A percentile compares a stretch with the other conserved stretches of the same genome.
phyloP scores from a whole-genome alignment of 768 basidiomycete species.

The Scleroderma bovista region DNA sequence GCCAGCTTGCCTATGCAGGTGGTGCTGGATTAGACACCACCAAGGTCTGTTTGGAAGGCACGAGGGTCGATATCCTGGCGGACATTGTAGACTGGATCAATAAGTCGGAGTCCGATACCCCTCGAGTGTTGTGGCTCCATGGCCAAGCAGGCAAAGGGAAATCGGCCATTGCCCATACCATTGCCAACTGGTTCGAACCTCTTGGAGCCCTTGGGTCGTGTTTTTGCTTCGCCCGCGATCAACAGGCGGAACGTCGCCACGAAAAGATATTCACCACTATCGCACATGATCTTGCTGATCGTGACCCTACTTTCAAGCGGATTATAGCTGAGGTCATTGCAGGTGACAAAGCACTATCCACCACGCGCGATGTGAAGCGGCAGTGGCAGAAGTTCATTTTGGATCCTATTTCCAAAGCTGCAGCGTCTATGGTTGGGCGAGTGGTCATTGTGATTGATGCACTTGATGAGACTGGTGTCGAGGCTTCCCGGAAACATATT shows the following conservation, averaged over 20 bases:
- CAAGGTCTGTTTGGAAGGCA: not conserved
- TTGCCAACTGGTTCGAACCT: no score
- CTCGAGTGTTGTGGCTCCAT: not conserved
- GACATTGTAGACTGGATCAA: not conserved
- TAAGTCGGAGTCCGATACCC: not conserved
- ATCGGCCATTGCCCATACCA: no score
- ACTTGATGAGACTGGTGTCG: not conserved
- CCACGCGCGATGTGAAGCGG: not conserved
- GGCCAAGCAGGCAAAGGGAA: not conserved
- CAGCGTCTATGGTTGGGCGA: not conserved
- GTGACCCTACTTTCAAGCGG: slow-evolving; percentile 3
- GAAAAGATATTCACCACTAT: slow-evolving; percentile 4
- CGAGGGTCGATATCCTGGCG: not conserved
- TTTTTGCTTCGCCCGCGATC: slow-evolving; percentile 12
- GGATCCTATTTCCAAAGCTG: not conserved
- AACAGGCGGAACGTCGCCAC: not conserved
- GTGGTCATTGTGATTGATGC: not conserved
- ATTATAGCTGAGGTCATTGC: not conserved
- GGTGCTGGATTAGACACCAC: not conserved
- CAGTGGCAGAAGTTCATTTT: not conserved
- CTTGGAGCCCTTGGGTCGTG: slow-evolving; percentile 13
- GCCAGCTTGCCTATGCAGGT: not conserved
- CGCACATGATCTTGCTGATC: slow-evolving; percentile 12
- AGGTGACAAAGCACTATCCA: not conserved
- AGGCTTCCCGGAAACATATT: not conserved